A percentile compares a stretch with the other conserved stretches of the same genome.
These are phyloP conservation scores for Asterella californica DNA, from an alignment of 225 moss, liverwort and hornwort species.

Conservation along the genomic window DNA sequence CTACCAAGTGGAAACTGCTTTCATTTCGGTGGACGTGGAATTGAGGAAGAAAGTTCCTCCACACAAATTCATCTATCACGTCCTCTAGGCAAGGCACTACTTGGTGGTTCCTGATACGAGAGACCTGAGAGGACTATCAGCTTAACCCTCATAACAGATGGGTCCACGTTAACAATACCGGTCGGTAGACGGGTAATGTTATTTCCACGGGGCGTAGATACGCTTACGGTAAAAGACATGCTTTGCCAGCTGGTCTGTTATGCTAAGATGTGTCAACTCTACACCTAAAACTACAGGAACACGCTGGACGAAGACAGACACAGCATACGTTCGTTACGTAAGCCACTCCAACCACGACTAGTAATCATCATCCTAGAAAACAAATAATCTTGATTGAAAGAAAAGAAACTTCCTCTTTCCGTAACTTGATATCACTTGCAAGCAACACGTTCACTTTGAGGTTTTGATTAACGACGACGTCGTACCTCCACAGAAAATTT, in stretches of 20 bases:
- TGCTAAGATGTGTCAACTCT: neutral
- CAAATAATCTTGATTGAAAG: too few species aligned
- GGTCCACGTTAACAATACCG: neutral
- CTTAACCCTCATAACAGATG: neutral
- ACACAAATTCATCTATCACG: neutral
- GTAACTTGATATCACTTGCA: too few species aligned
- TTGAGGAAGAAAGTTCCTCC: neutral
- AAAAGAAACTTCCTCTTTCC: too few species aligned
- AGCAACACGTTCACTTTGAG: too few species aligned
- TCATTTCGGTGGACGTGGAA: too few species aligned
- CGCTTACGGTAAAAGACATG: too few species aligned
- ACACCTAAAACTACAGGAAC: too few species aligned
- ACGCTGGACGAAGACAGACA: too few species aligned
- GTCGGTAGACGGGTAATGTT: neutral
- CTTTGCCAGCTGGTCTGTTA: neutral
- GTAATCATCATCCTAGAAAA: too few species aligned
- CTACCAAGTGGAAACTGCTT: too few species aligned
- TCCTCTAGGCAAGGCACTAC: neutral
- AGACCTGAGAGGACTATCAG: neutral
- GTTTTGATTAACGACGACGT: neutral
- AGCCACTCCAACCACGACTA: neutral
- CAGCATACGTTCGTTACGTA: neutral
- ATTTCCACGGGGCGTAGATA: too few species aligned
- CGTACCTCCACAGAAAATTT: constrained; percentile 70
- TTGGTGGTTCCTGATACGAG: neutral